Evolutionary conservation across 2,329 filamentous ascomycete species (phyloP).

Genomic region (Cordyceps tenuipes): DNA sequence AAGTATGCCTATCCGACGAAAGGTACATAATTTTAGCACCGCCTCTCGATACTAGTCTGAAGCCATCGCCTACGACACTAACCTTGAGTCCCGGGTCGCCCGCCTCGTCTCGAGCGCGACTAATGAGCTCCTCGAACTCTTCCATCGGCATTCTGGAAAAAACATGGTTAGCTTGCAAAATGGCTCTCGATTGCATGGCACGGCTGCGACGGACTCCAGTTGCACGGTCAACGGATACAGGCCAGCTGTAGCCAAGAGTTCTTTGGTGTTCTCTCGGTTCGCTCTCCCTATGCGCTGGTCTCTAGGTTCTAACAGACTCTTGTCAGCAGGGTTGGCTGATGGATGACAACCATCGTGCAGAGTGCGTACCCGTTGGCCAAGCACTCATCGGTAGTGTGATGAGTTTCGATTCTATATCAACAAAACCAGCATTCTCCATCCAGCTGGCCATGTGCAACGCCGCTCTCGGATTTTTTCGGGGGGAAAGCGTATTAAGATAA

Average conservation of each 20-base stretch:
- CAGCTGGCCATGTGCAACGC: conserved; percentile 51
- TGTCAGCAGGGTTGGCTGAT: not conserved
- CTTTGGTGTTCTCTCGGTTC: conserved; percentile 47
- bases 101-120: conserved; percentile 46
- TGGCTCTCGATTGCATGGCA: not conserved
- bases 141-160: conserved; percentile 45
- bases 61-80: conserved; percentile 32
- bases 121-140: conserved; percentile 50
- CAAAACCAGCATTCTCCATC: conserved; percentile 56
- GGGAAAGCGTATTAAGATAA: conserved; percentile 54
- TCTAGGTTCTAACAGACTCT: conserved; percentile 34
- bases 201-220: conserved; percentile 31
- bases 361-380: conserved; percentile 55
- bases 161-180: conserved; percentile 12
- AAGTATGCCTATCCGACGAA: conserved; percentile 45
- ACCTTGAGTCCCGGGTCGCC: conserved; percentile 44
- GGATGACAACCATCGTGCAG: not conserved
- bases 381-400: conserved; percentile 60
- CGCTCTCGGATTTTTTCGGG: conserved; percentile 57
- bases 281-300: conserved; percentile 44
- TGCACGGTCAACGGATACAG: conserved; percentile 48
- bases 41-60: not conserved
- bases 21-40: not conserved
- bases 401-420: conserved; percentile 57
- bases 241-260: conserved; percentile 45